Conservation (phyloP, 2,329 filamentous ascomycete genomes). For the Rhinocladiella mackenziei region DNA sequence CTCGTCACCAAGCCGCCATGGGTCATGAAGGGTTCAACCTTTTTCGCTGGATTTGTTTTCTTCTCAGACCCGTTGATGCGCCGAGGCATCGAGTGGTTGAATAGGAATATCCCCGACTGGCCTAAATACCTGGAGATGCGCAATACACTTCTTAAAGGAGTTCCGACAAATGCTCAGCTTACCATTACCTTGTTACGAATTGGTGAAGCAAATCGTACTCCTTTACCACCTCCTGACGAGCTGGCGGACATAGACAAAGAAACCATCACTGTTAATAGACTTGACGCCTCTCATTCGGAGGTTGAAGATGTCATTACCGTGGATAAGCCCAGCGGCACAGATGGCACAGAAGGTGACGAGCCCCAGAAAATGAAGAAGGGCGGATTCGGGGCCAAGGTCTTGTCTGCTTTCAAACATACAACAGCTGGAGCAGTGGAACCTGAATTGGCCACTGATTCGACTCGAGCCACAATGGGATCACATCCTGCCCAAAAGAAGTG, state of each 20-base stretch:
- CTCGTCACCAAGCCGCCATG: constrained; percentile 56
- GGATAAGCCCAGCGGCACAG: constrained; percentile 43
- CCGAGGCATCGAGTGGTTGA: constrained; percentile 51
- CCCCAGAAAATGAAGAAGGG: constrained; percentile 39
- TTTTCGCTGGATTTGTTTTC: constrained; percentile 68
- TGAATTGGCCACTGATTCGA: constrained; percentile 65
- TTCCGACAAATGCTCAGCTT: constrained; percentile 82
- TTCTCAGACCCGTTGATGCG: constrained; percentile 74
- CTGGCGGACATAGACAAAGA: constrained; percentile 52
- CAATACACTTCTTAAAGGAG: constrained; percentile 70
- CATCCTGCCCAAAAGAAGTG: constrained; percentile 65
- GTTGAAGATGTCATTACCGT: constrained; percentile 59
- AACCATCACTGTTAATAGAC: constrained; percentile 51
- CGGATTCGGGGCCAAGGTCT: constrained; percentile 51
- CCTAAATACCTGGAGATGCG: constrained; percentile 68
- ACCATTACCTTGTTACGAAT: constrained; percentile 75
- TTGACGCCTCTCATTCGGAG: constrained; percentile 62
- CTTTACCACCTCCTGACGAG: constrained; percentile 61
- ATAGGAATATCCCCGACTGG: constrained; percentile 62
- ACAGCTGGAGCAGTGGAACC: constrained; percentile 70
- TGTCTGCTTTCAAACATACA: constrained; percentile 65
- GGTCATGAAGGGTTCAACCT: constrained; percentile 61
- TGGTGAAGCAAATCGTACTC: constrained; percentile 75
- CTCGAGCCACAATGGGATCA: constrained; percentile 61
- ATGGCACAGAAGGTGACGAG: constrained; percentile 37